Conservation (phyloP, 257 asterid species). For the Solanum virginianum region DNA sequence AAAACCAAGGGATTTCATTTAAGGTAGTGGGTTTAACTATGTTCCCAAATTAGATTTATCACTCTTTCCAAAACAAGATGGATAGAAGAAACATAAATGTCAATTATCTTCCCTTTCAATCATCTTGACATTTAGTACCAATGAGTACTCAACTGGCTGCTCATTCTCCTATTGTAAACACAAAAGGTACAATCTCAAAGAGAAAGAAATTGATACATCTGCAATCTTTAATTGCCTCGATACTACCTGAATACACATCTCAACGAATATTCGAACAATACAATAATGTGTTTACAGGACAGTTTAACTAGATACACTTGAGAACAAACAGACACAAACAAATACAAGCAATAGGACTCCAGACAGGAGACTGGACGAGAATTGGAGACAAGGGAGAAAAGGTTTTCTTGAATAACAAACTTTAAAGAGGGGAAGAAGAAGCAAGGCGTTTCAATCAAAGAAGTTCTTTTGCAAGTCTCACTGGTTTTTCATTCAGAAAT, state of each 20-base stretch:
- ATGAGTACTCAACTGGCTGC: not conserved
- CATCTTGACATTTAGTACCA: not conserved
- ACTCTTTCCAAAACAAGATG: not conserved
- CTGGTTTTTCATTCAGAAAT: slow-evolving; percentile 67
- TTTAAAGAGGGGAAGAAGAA: not conserved
- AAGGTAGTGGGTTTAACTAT: not conserved
- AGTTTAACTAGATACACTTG: not conserved
- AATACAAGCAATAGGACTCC: not conserved
- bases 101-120: not conserved
- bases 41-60: not conserved
- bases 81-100: not conserved
- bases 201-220: not conserved
- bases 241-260: not conserved
- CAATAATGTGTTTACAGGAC: not conserved
- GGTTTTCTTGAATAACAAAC: not conserved
- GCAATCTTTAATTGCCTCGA: not conserved
- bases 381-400: not conserved
- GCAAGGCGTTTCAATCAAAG: slow-evolving; percentile 18
- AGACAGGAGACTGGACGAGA: not conserved
- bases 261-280: not conserved
- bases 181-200: not conserved
- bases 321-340: not conserved
- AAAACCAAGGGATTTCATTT: not conserved
- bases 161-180: not conserved
- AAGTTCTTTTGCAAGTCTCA: slow-evolving; percentile 60